Evolutionary conservation across 306 rosid species (phyloP).

Genomic region (Inga laurina): DNA sequence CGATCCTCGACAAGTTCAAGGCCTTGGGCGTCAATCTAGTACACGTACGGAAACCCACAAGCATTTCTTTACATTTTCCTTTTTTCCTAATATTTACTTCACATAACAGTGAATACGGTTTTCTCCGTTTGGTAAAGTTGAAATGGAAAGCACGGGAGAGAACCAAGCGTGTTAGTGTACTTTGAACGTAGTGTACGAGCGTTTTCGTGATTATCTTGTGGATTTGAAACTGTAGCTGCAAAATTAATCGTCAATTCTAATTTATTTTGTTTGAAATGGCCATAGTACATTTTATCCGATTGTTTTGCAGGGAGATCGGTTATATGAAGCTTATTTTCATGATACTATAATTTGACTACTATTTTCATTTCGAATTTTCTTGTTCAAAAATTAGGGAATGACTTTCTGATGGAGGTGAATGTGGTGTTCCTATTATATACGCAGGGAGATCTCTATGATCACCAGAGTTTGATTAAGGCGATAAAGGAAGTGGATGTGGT

Average conservation of each 20-base stretch:
- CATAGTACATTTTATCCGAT: background rate
- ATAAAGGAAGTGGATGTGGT: constrained; percentile 80
- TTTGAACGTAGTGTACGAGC: background rate
- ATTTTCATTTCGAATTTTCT: background rate
- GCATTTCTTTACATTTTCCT: background rate
- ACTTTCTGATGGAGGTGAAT: background rate
- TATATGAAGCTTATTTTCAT: background rate
- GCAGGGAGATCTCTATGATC: constrained; percentile 76
- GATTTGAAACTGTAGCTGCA: background rate
- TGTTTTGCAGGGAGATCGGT: background rate
- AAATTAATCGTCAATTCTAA: background rate
- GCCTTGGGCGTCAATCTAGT: constrained; percentile 49
- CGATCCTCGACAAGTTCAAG: constrained; percentile 53
- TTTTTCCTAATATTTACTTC: background rate
- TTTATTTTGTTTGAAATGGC: background rate
- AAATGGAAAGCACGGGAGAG: background rate
- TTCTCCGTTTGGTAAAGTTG: background rate
- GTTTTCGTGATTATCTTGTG: background rate
- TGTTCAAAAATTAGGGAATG: background rate
- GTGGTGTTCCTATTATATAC: background rate
- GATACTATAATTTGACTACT: background rate
- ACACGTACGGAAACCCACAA: constrained; percentile 21
- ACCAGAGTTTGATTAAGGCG: constrained; percentile 77
- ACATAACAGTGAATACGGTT: background rate
- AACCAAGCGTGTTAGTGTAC: background rate